Base-by-base conservation (phyloP, 208 protist genomes). In the Phytomonas sp. region DNA sequence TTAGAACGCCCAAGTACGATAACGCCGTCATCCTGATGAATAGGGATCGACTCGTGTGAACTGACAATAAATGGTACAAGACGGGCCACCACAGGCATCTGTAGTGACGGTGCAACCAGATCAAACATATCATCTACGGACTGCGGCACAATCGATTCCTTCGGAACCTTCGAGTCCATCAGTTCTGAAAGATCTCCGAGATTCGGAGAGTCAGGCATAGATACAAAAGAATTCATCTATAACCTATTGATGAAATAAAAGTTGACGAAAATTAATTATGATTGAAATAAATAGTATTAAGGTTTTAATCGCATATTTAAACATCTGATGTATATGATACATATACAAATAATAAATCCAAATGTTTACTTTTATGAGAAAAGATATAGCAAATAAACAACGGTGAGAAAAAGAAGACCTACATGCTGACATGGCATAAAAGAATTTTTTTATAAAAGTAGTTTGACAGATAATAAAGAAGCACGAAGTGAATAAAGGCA, bases 101-200 rank as follows among this genome's bases (percentile, higher is more conserved):
- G 63, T 63, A 91, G 67, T 14, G 87, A 81, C 2, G 91, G 84
- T 16, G 87, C 86, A 16, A 87, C 80, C 11, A 86, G 74, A 69
- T 93, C 88, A 67, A 94, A 95, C 31, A 92, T 77, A 45, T 94
- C 88, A 19, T 83, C 78, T 2, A 79, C 81, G 37, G 75, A 72
- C 1, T 52, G 23, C 11, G 71, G 45, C 45, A 56, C 45, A 19
- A 56, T 56, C 45, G 16, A 23, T 11, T 56, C 23, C 60, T 56
- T 19, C 60, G 63, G 40, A 33, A 68, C 30, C 60, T 40, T 36
- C 23, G 61, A 65, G 36, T 65, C 11, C 36, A 45, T 65, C 19
- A 19, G 16, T 4, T 65, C n/a, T 26, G 33, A 31, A 56, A 26
- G 45, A 16, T 56, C 45, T 56, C 45, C 45, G 45, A 56, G 7